Percentiles rank a stretch among this genome's conserved stretches.
phyloP scores from a whole-genome alignment of 139 green algal genomes.

The Haematococcus lacustris region DNA sequence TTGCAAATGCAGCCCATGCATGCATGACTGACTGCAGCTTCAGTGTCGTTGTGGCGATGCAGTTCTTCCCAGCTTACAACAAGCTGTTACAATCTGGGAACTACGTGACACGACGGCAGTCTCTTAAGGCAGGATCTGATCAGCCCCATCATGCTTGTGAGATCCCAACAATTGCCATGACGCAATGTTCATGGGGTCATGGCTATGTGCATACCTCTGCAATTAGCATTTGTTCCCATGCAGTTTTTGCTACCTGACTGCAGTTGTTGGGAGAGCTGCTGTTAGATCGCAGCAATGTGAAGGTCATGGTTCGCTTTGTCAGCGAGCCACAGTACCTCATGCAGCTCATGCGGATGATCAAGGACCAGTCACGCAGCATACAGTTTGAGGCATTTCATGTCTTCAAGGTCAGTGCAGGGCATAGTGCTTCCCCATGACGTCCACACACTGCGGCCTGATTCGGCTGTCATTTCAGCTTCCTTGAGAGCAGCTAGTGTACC shows the following conservation, averaged over 20 bases:
- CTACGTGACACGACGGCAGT: constrained; percentile 85
- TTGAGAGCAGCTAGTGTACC: no score
- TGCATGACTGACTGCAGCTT: no score
- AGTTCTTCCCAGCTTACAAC: constrained; percentile 75
- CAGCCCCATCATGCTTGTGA: no score
- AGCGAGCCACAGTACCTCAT: constrained; percentile 78
- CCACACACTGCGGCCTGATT: no score
- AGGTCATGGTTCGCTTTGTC: constrained; percentile 88
- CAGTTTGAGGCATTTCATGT: constrained; percentile 97
- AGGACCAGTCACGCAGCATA: constrained; percentile 79
- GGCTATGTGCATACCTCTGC: no score
- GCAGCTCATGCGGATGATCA: constrained; percentile 90
- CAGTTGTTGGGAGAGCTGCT: constrained; percentile 89
- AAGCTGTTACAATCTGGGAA: constrained; percentile 75
- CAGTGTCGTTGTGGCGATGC: no score
- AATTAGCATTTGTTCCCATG: no score
- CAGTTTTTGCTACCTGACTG: no score
- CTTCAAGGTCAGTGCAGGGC: constrained; percentile 75
- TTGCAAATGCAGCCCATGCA: no score
- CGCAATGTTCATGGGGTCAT: no score
- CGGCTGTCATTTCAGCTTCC: no score
- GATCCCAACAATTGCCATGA: no score
- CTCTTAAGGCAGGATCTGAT: constrained; percentile 59
- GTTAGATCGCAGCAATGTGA: constrained; percentile 76
- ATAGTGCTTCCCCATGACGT: neutral